Percentiles rank a stretch among this genome's conserved stretches.
These are phyloP conservation scores for Penstemon davidsonii DNA, from an alignment of 257 asterid species.

Conservation along the genomic window DNA sequence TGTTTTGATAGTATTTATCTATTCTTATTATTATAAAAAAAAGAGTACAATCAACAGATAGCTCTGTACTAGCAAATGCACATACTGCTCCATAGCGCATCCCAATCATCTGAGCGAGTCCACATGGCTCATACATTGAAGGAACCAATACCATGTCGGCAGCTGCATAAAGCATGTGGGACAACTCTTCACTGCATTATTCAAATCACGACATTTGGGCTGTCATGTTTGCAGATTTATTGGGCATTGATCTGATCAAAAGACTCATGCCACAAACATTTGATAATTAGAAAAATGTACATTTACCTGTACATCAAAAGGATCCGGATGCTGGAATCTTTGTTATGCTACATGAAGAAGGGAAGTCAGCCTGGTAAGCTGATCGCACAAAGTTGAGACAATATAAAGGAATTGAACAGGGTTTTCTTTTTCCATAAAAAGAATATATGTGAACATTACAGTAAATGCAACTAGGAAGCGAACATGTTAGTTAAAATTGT, in stretches of 20 bases:
- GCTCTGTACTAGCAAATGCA: conserved; percentile 23
- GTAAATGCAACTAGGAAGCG: conserved; percentile 3
- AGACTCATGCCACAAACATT: too few species aligned
- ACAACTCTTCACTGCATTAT: conserved; percentile 80
- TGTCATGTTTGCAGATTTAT: not conserved
- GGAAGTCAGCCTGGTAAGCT: conserved; percentile 28
- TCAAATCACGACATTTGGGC: conserved; percentile 16
- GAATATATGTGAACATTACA: not conserved
- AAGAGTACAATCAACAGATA: not conserved
- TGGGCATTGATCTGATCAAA: not conserved
- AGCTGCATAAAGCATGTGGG: conserved; percentile 94
- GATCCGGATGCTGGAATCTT: conserved; percentile 72
- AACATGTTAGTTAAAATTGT: not conserved
- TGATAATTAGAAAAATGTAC: not conserved
- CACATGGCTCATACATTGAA: conserved; percentile 92
- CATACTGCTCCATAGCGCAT: conserved; percentile 93
- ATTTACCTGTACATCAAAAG: conserved; percentile 77
- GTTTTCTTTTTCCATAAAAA: conserved; percentile 15
- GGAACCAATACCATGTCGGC: conserved; percentile 95
- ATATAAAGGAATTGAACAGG: not conserved
- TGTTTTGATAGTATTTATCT: not conserved
- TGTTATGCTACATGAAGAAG: conserved; percentile 60
- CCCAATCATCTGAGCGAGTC: conserved; percentile 91
- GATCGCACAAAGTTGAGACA: conserved; percentile 20
- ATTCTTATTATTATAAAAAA: not conserved